phyloP scores from a whole-genome alignment of 768 basidiomycete species.

The Hygrocybe coccinea region DNA sequence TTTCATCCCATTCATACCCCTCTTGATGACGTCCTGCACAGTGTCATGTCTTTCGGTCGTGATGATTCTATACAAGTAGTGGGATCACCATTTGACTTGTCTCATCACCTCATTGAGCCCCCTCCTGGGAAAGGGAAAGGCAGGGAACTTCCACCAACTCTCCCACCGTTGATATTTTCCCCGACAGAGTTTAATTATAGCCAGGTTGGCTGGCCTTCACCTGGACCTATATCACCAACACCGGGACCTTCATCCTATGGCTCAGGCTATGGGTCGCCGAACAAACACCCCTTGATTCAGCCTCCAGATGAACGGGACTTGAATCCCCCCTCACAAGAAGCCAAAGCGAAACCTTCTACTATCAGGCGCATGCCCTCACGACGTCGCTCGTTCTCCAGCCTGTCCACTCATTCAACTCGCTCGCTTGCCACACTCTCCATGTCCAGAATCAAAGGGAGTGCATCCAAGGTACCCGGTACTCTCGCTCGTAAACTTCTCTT shows the following conservation, averaged over 20 bases:
- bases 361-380: constrained; percentile 39
- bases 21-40: constrained; percentile 1
- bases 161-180: constrained; percentile 63
- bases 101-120: constrained; percentile 14
- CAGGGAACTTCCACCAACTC: constrained; percentile 56
- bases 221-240: constrained; percentile 25
- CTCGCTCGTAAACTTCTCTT: constrained; percentile 54
- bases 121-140: constrained; percentile 50
- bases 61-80: not conserved
- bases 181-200: constrained; percentile 47
- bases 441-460: constrained; percentile 44
- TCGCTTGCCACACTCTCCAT: constrained; percentile 44
- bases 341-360: constrained; percentile 20
- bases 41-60: not conserved
- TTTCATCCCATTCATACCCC: not conserved
- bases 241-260: constrained; percentile 40
- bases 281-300: not conserved
- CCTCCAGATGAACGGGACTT: constrained; percentile 2
- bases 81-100: constrained; percentile 12
- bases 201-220: constrained; percentile 36
- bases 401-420: constrained; percentile 42
- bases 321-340: constrained; percentile 14
- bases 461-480: constrained; percentile 41
- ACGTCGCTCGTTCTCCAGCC: constrained; percentile 52
- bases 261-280: constrained; percentile 17